Percentiles rank a stretch among this genome's conserved stretches.
Evolutionary conservation across 129 eudicot genomes (phyloP).

Genomic region (Saposhnikovia divaricata): DNA sequence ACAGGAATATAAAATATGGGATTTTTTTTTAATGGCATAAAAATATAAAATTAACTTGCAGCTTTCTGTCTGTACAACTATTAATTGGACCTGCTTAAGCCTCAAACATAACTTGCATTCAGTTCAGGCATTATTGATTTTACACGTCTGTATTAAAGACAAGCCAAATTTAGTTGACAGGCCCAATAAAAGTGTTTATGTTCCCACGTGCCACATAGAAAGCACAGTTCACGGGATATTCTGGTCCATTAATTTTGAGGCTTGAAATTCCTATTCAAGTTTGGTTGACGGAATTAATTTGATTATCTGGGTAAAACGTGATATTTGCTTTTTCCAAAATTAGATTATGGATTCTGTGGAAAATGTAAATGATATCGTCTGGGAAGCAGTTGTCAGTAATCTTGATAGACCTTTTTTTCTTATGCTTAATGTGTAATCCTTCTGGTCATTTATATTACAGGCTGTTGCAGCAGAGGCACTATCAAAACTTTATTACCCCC

Average conservation of each 20-base stretch:
- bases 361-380: neutral
- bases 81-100: neutral
- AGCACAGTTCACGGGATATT: neutral
- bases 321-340: neutral
- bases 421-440: neutral
- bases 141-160: neutral
- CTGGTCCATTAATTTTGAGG: neutral
- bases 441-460: constrained; percentile 37
- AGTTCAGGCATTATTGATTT: neutral
- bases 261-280: neutral
- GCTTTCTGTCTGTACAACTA: neutral
- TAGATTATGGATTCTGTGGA: neutral
- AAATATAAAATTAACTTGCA: neutral
- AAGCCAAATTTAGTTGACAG: neutral
- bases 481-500: constrained; percentile 79
- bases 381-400: neutral
- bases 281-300: neutral
- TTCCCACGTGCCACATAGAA: neutral
- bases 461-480: constrained; percentile 74
- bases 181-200: neutral
- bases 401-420: neutral
- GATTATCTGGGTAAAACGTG: neutral
- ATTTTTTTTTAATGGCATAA: neutral
- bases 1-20: neutral
- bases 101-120: neutral